These are phyloP conservation scores for Arthrobotrys conoides DNA, from an alignment of 2,329 filamentous ascomycete genomes.

Conservation along the genomic window DNA sequence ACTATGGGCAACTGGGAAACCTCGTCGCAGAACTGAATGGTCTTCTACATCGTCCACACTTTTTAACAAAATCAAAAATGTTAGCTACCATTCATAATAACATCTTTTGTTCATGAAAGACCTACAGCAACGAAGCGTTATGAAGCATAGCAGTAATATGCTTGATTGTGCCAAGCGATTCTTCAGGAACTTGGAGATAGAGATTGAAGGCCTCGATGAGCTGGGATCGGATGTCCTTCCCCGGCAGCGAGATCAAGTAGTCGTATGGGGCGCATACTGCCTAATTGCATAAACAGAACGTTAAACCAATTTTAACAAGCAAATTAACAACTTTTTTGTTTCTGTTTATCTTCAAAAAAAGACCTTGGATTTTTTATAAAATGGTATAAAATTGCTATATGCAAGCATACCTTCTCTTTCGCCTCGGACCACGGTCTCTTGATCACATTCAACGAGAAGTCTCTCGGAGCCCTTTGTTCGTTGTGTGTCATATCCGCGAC, in stretches of 20 bases:
- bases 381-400: background rate
- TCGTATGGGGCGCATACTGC: constrained; percentile 74
- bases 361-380: too few species aligned
- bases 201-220: constrained; percentile 85
- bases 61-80: background rate
- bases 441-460: constrained; percentile 52
- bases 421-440: constrained; percentile 62
- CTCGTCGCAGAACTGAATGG: constrained; percentile 80
- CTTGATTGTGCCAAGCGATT: constrained; percentile 80
- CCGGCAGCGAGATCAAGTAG: constrained; percentile 82
- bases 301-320: too few species aligned
- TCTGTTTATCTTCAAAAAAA: too few species aligned
- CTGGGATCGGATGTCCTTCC: constrained; percentile 86
- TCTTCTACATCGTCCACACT: constrained; percentile 88
- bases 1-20: constrained; percentile 83
- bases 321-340: too few species aligned
- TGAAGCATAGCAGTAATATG: constrained; percentile 87
- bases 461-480: constrained; percentile 35
- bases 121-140: constrained; percentile 80
- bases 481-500: background rate
- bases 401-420: constrained; percentile 66
- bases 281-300: constrained; percentile 12
- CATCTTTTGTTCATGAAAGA: background rate
- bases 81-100: background rate
- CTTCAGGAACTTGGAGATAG: constrained; percentile 81